Base-by-base conservation (phyloP, 2,329 filamentous ascomycete species). In the Simplicillium sp. region DNA sequence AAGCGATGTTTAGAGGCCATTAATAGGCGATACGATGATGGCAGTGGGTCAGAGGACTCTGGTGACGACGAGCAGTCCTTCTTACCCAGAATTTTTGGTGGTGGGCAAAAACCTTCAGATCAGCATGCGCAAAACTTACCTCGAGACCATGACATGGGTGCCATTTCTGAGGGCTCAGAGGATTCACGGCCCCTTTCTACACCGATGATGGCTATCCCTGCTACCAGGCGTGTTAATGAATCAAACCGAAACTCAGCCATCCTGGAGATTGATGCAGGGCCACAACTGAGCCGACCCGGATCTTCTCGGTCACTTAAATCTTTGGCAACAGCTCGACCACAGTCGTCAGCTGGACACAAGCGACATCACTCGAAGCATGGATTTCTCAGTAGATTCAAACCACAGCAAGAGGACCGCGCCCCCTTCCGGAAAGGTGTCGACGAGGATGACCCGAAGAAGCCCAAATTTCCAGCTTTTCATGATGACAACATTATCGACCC, bases 401-500 rank as follows among this genome's bases (percentile, higher is more conserved):
- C 76, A 7, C 70, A 73, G 6, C 68, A 80, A 14, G 87, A 94
- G 44, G 87, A 96, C 46, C 76, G 86, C 43, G 90, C 87, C 0
- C 92, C 92, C 0, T 97, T 97, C 50, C 87, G 88, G 41, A 84
- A 83, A 44, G 72, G 80, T 11, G 67, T 72, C 14, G 79, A 68
- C 9, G 78, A 94, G 39, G 82, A 88, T 44, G 65, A 72, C 37
- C 66, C 71, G 4, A 78, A 74, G 47, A 82, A 80, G 47, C 67
- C 77, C 7, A 78, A 80, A 34, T 73, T 95, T 29, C 83, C 89
- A 13, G 88, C 88, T n/a, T 97, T 98, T 52, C 92, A 98, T 58
- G 88, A 92, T 55, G 92, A 98, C 66, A 97, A 92, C 55, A 95
- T 98, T 50, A 97, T 98, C 50, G 92, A 98, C 56, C 92, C 92